Evolutionary conservation across 495 filamentous ascomycete genomes (phyloP).

Genomic region (Penicillium waksmanii): DNA sequence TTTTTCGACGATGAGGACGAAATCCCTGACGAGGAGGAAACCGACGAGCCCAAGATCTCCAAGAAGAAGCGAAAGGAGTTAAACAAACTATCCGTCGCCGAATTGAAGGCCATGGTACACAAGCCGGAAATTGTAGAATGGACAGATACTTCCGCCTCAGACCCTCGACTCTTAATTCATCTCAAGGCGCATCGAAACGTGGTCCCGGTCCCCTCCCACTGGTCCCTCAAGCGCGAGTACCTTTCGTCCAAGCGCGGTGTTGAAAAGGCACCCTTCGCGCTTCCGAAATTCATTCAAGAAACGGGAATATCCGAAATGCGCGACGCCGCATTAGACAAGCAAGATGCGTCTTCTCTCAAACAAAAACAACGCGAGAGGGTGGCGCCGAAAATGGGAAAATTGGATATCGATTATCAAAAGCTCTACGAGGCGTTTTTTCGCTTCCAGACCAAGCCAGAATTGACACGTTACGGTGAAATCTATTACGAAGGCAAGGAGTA

Average conservation of each 20-base stretch:
- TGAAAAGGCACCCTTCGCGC: conserved; percentile 88
- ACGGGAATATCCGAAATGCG: conserved; percentile 98
- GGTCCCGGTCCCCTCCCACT: conserved; percentile 90
- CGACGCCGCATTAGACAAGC: conserved; percentile 93
- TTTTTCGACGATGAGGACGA: conserved; percentile 87
- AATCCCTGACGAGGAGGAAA: conserved; percentile 82
- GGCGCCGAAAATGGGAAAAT: conserved; percentile 92
- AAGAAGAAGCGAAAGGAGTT: conserved; percentile 92
- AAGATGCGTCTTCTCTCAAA: conserved; percentile 85
- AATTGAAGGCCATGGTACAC: conserved; percentile 87
- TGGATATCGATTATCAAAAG: conserved; percentile 98
- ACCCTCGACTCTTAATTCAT: conserved; percentile 86
- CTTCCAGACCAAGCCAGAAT: conserved; percentile 91
- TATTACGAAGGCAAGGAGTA: conserved; percentile 99
- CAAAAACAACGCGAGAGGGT: conserved; percentile 95
- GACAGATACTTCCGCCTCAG: conserved; percentile 92
- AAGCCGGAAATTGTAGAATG: conserved; percentile 96
- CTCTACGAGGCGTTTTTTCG: conserved; percentile 98
- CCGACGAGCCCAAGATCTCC: conserved; percentile 69
- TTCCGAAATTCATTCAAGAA: conserved; percentile 97
- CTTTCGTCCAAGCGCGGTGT: conserved; percentile 94
- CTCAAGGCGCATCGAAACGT: conserved; percentile 96
- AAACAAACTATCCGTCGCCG: conserved; percentile 91
- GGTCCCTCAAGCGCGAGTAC: conserved; percentile 95
- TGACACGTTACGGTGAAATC: conserved; percentile 94